Evolutionary conservation across 75 land plant species (phyloP).

Genomic region (Selaginella tamariscina): DNA sequence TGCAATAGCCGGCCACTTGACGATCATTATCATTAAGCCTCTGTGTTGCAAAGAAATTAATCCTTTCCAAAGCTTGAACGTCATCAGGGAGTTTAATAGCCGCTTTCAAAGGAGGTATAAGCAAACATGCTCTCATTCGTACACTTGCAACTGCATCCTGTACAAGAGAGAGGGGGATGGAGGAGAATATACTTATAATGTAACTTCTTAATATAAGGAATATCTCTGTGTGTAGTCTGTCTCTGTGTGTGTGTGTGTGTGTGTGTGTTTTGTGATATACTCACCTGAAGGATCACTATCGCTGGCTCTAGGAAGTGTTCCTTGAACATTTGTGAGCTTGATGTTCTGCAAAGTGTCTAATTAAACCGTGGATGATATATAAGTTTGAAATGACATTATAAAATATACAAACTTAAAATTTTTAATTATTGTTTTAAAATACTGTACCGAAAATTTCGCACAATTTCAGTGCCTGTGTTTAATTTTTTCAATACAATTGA

Average conservation of each 20-base stretch:
- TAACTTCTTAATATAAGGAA: no score
- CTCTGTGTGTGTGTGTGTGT: no score
- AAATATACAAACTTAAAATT: no score
- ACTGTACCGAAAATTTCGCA: no score
- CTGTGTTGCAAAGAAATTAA: constrained; percentile 31
- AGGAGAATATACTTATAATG: no score
- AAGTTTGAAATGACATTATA: no score
- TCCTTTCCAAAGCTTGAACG: constrained; percentile 24
- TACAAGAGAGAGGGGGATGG: no score
- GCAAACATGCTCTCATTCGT: constrained; percentile 31
- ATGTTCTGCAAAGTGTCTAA: constrained; percentile 20
- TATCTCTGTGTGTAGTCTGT: no score
- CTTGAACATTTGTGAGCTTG: constrained; percentile 34
- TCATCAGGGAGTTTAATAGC: constrained; percentile 31
- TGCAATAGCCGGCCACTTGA: constrained; percentile 30
- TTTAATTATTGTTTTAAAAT: no score
- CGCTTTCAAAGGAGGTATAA: constrained; percentile 21
- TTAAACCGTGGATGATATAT: neutral
- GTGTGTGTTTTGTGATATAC: no score
- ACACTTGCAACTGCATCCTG: constrained; percentile 35
- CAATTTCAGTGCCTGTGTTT: no score
- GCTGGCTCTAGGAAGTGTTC: constrained; percentile 32
- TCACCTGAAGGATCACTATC: constrained; percentile 24
- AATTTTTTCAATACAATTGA: no score
- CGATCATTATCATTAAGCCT: constrained; percentile 28